Percentiles rank a stretch among this genome's conserved stretches.
These are phyloP conservation scores for Chenopodium album DNA, from an alignment of 148 eudicot genomes.

Conservation along the genomic window DNA sequence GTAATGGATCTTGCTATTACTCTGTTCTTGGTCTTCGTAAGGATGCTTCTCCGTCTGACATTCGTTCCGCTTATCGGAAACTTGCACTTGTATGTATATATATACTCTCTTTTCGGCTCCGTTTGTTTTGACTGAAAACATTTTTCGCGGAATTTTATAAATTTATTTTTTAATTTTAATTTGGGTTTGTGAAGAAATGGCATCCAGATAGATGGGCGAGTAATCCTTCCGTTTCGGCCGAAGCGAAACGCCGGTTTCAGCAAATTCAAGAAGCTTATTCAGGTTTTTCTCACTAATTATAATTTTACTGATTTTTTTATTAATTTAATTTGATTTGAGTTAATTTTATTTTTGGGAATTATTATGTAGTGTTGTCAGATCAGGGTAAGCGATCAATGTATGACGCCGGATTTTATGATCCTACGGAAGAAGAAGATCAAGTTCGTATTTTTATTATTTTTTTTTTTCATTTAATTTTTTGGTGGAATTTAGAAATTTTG, in stretches of 20 bases:
- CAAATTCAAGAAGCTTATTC: slow-evolving; percentile 92
- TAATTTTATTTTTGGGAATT: neutral
- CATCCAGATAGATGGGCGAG: slow-evolving; percentile 76
- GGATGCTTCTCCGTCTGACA: slow-evolving; percentile 66
- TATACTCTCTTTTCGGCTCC: neutral
- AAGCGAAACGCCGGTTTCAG: slow-evolving; percentile 76
- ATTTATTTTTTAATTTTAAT: neutral
- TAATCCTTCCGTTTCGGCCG: slow-evolving; percentile 59
- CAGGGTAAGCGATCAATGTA: slow-evolving; percentile 74
- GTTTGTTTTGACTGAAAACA: too few relatives aligned
- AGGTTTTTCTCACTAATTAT: slow-evolving; percentile 34
- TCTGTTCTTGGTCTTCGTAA: slow-evolving; percentile 70
- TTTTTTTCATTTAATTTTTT: neutral
- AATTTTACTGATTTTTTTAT: neutral
- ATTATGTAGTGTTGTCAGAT: slow-evolving; percentile 73
- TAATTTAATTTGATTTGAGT: neutral
- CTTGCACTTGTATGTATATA: slow-evolving; percentile 69
- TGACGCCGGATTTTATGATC: slow-evolving; percentile 85
- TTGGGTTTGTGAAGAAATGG: slow-evolving; percentile 54
- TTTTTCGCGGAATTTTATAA: too few relatives aligned
- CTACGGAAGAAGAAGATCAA: slow-evolving; percentile 67
- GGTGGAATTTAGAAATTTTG: neutral
- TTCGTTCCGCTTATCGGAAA: slow-evolving; percentile 80
- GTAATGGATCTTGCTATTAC: slow-evolving; percentile 46
- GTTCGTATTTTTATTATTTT: slow-evolving; percentile 32